phyloP scores from a whole-genome alignment of 768 basidiomycete genomes.

The Suillus subaureus region DNA sequence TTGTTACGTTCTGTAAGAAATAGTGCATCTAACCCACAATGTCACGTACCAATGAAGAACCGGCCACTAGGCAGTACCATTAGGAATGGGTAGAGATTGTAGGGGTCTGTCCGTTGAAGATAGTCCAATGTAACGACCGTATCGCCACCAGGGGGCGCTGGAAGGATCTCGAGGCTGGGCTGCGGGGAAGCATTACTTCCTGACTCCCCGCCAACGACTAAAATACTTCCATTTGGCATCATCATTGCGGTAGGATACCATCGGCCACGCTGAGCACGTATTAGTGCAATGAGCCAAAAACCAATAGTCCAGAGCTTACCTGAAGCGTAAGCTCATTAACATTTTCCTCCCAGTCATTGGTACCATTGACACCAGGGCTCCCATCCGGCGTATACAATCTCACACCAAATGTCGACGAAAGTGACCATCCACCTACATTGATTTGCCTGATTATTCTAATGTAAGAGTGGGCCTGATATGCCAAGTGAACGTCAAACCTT shows the following conservation, averaged over 20 bases:
- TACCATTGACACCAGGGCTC: constrained; percentile 64
- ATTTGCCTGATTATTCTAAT: constrained; percentile 15
- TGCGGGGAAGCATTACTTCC: constrained; percentile 69
- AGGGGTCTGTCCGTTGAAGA: constrained; percentile 72
- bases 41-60: constrained; percentile 65
- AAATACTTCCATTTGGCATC: constrained; percentile 71
- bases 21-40: not conserved
- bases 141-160: constrained; percentile 63
- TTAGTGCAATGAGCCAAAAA: not conserved
- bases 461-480: not conserved
- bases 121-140: constrained; percentile 66
- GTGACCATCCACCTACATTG: constrained; percentile 54
- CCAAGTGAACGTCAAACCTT: constrained; percentile 9
- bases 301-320: constrained; percentile 35
- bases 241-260: constrained; percentile 76
- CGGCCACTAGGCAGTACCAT: constrained; percentile 68
- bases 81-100: constrained; percentile 81
- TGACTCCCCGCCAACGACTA: constrained; percentile 74
- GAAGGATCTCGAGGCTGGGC: constrained; percentile 73
- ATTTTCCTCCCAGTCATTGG: constrained; percentile 83
- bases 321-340: constrained; percentile 57
- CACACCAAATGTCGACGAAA: constrained; percentile 70
- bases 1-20: constrained; percentile 25
- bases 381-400: constrained; percentile 76
- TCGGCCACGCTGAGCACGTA: constrained; percentile 48